Evolutionary conservation across 1,284 basidiomycete species (phyloP), one percentile per base, ranked within the genome.

Genomic region (Termitomyces sp.): DNA sequence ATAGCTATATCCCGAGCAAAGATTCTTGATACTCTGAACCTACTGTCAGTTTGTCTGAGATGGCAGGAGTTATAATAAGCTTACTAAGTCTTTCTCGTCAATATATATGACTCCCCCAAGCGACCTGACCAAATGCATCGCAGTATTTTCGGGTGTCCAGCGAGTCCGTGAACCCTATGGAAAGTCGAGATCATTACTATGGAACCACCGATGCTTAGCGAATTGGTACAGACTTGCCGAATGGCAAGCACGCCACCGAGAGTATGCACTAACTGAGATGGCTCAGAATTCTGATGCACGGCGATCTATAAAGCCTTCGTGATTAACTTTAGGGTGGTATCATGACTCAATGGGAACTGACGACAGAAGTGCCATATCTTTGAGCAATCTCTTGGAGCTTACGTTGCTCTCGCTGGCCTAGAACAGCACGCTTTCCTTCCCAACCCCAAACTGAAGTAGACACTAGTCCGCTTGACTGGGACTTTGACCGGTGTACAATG

Each of bases 1-100:
- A 63, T 86, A 90, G 62, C 85, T 88, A 66, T 83, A 91, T 18
- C 78, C 89, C 7, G 88, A 91, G 64, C 88, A 91, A 0, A 91
- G 70, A 61, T 86, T 88, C 54, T 71, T 76, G 56, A 84, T 71
- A 54, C 67, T 72, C 88, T 90, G 34, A 30, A 45, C 4, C 7
- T 19, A 30, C 26, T 26, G n/a, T 52, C 31, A 49, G 50, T 46
- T 38, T 21, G 35, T 34, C 13, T 49, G 44, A 13, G n/a, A 21
- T 24, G 52, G 9, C 38, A 16, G 18, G 24, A 19, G 13, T 40
- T n/a, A 44, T 8, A 50, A 31, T 10, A 13, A 8, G 72, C 78
- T 60, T 60, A 89, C 88, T 51, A 89, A 66, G 57, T 91, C 85
- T 42, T 83, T 73, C 64, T 91, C 86, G 57, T 91, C 87, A 49